Percentiles rank a stretch among this genome's conserved stretches.
phyloP scores from a whole-genome alignment of 1,139 yeast species.

The Kodamaea suecica region DNA sequence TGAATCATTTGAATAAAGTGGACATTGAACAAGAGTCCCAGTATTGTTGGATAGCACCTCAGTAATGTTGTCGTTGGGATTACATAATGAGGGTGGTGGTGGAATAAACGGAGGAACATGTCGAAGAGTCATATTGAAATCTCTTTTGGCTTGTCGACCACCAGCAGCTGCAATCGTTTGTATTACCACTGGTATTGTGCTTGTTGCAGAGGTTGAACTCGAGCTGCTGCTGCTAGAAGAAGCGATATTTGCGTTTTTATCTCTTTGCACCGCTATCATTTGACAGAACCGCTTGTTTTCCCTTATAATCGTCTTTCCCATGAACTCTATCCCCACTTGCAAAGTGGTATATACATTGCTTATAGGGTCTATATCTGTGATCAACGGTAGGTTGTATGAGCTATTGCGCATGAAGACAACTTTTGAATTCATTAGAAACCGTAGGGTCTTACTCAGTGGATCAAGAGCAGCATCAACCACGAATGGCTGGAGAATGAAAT shows the following conservation, averaged over 20 bases:
- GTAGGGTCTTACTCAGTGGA: conserved; percentile 28
- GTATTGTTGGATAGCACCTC: conserved; percentile 26
- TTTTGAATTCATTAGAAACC: conserved; percentile 40
- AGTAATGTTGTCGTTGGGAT: conserved; percentile 21
- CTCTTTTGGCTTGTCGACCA: background rate
- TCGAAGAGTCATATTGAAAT: too few relatives aligned
- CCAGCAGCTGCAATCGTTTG: too few relatives aligned
- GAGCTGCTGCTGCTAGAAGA: background rate
- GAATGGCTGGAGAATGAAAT: conserved; percentile 26
- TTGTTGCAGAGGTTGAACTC: conserved; percentile 1
- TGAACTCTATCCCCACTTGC: conserved; percentile 43
- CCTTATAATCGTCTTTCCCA: conserved; percentile 40
- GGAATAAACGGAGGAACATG: too few relatives aligned
- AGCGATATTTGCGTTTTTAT: background rate
- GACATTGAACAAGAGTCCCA: conserved; percentile 35
- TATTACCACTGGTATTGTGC: too few relatives aligned
- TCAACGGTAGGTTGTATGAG: conserved; percentile 8
- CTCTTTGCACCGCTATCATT: conserved; percentile 28
- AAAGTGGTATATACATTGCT: conserved; percentile 50
- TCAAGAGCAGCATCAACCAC: conserved; percentile 44
- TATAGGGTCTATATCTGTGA: conserved; percentile 41
- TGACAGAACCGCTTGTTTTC: conserved; percentile 48
- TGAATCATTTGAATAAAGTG: conserved; percentile 41
- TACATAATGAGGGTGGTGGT: conserved; percentile 11
- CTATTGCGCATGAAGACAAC: conserved; percentile 14